Percentiles rank a stretch among this genome's conserved stretches.
Evolutionary conservation across 2,329 filamentous ascomycete species (phyloP).

Genomic region (Aspergillus sp.): DNA sequence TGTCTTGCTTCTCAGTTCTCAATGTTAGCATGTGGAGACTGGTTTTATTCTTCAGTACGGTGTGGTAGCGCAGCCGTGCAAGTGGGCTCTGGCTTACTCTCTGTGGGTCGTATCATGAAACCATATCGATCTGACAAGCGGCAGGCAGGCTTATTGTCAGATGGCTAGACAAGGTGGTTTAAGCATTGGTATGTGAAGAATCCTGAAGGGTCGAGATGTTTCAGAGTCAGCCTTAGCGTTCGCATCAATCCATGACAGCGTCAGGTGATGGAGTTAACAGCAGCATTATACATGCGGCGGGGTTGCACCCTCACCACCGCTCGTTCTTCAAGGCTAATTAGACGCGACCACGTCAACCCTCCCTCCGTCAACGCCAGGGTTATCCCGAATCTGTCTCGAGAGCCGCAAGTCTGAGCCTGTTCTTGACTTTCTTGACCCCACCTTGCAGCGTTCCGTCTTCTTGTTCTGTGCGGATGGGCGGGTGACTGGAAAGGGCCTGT

Average conservation of each 20-base stretch:
- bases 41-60: no score
- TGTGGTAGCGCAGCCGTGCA: no score
- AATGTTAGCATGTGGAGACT: no score
- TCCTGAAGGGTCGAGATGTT: background rate
- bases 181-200: no score
- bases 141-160: background rate
- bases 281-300: conserved; percentile 2
- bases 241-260: background rate
- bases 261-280: conserved; percentile 2
- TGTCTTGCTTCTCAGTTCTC: no score
- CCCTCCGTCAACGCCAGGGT: conserved; percentile 13
- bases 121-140: background rate
- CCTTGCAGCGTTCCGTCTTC: conserved; percentile 9
- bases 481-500: conserved; percentile 8
- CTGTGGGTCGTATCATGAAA: no score
- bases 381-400: conserved; percentile 12
- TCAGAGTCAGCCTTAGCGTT: background rate
- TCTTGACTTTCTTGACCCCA: conserved; percentile 15
- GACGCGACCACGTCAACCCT: conserved; percentile 32
- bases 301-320: conserved; percentile 7
- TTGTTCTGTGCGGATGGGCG: conserved; percentile 10
- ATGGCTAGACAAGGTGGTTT: background rate
- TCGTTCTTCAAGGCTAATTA: conserved; percentile 19
- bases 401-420: conserved; percentile 16
- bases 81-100: no score